Evolutionary conservation across 2,329 filamentous ascomycete species (phyloP), one percentile per base, ranked within the genome.

Genomic region (Colletotrichum incanum): DNA sequence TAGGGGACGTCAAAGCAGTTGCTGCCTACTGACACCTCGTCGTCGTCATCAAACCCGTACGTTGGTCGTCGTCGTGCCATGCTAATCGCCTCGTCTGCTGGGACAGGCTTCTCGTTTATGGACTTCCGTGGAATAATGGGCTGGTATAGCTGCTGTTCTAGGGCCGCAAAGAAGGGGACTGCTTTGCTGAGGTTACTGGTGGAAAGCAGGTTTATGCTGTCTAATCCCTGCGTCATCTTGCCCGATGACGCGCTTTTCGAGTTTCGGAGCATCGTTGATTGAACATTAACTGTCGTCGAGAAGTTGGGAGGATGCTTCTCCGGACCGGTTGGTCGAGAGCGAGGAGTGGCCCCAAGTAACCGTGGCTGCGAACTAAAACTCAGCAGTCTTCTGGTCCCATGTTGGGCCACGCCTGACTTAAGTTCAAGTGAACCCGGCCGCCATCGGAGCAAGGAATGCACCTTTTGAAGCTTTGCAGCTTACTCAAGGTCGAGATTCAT

Each of bases 101-200:
- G 45, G 1, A 2, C 2, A 8, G 28, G 9, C 8, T 5, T 3
- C 31, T 4, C n/a, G 12, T 20, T 49, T 14, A 18, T 9, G 34
- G 14, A 23, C n/a, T n/a, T 26, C 16, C 45, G 45, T 1, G 59
- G 59, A 23, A 34, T 37, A 28, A 49, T 49, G 43, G 45, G n/a
- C 31, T 62, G 59, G 43, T 62, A 62, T 18, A 62, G 59, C 45
- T 62, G 59, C n/a, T 62, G n/a, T 9, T 62, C 59, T 14, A 62
- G 47, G n/a, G 59, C 59, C 45, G 47, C 47, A 9, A 50, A 20
- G 11, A 62, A 62, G 23, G 59, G 59, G 31, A 14, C 59, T n/a
- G 59, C 59, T 20, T 62, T 62, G 59, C 59, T 23, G 45, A 62
- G 31, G 16, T 50, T 50, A 20, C 31, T 28, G 16, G 45, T n/a